Base-by-base conservation (phyloP, 208 protist genomes). In the Leishmania braziliensis region DNA sequence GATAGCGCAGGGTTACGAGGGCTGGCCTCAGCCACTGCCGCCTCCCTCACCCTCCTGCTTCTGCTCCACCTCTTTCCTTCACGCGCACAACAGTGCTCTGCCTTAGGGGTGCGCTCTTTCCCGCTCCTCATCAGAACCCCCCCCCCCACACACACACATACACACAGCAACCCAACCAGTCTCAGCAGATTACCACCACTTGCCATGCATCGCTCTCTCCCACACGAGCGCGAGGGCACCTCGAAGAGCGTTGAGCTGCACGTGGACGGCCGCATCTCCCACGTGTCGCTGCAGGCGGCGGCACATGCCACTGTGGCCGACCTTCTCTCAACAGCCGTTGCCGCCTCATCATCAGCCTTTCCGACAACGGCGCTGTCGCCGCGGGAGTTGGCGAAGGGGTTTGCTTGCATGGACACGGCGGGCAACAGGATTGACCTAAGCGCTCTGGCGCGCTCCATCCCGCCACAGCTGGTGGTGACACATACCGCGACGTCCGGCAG, bases 231-330 rank as follows among this genome's bases (percentile, higher is more conserved):
- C 48, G 82, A 81, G 20, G 77, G 82, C 70, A 85, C 50, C 62
- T 77, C 77, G 29, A 85, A 81, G 63, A 78, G 53, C 53, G 77
- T 85, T 29, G 82, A 85, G 63, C 72, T 85, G 48, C 82, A 85
- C 77, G 54, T 85, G 18, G 76, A 74, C 33, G 72, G 72, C n/a
- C 82, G 65, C 70, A 77, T 81, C 8, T 77, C 77, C 2, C 77
- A 85, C 71, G 82, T 85, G 26, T 78, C 82, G 4, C 77, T 85
- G 56, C 82, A 81, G 46, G 82, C 82, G 12, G 82, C 82, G 4
- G 58, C 82, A 12, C 82, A 85, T 54, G 82, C 82, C 62, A 85
- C 82, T 8, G 82, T 85, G 5, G 82, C 82, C 9, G 82, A 85
- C 36, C 77, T 85, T 6, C 77, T 85, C 36, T 78, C 82, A 39